Base-by-base conservation (phyloP, 2,329 filamentous ascomycete genomes). In the Microascus cirrosus region DNA sequence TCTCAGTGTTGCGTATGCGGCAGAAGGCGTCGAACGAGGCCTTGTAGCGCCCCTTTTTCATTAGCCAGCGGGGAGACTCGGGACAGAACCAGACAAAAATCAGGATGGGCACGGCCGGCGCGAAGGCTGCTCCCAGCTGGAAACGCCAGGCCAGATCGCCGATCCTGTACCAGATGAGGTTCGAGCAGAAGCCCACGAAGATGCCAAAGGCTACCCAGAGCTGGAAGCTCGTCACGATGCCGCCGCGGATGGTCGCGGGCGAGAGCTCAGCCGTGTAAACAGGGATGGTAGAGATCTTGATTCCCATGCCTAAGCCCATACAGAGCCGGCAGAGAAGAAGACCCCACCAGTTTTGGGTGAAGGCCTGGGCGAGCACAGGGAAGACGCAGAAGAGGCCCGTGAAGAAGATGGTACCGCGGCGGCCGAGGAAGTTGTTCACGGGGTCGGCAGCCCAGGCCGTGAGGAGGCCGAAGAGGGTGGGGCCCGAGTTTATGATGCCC, bases 181-280 rank as follows among this genome's bases (percentile, higher is more conserved):
- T 85, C 60, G 81, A 81, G 57, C 73, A 76, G 60, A 77, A 81
- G 12, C 83, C 86, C 20, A 74, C 63, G 54, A 73, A 66, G 61
- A 77, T 77, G 54, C 74, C 73, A 59, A 85, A 81, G 0, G 79
- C 78, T 2, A 79, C 62, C 34, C 55, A 67, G 56, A 78, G 88
- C 89, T 93, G 60, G 84, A 86, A 62, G 1, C 66, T 70, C 88
- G 93, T 93, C 61, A 92, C 88, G 2, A 94, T 74, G 18, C 85
- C 87, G 62, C 87, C 86, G 64, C 87, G 79, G 56, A 90, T 84
- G 3, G 75, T 69, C 1, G 86, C 83, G 0, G 87, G 87, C 0
- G 84, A 78, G 55, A 83, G 87, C 67, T 91, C 88, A 1, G 87
- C 87, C 0, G 86, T 84, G 63, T 89, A 92, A 34, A 92, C 83